phyloP scores from a whole-genome alignment of 75 land plant genomes.

The Pinus albicaulis region DNA sequence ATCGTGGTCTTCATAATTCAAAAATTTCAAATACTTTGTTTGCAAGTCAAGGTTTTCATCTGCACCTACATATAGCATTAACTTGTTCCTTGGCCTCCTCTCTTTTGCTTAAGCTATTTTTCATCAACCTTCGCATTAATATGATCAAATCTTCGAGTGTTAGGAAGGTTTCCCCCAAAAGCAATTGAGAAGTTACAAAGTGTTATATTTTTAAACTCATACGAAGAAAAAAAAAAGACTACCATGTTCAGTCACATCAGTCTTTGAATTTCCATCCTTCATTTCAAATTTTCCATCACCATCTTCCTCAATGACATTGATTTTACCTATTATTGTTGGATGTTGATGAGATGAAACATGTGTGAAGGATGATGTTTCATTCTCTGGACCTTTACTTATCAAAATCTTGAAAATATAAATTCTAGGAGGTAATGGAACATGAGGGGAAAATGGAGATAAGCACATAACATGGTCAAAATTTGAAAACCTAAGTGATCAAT shows the following conservation, averaged over 20 bases:
- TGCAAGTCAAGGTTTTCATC: conserved; percentile 50
- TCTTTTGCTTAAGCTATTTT: conserved; percentile 11
- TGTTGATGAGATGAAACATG: conserved; percentile 14
- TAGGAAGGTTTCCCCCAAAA: conserved; percentile 20
- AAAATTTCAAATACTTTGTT: conserved; percentile 65
- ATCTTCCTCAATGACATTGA: conserved; percentile 29
- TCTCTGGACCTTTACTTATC: conserved; percentile 16
- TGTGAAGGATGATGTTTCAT: conserved; percentile 16
- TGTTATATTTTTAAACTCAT: conserved; percentile 41
- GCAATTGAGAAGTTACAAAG: conserved; percentile 19
- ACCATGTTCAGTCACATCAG: conserved; percentile 58
- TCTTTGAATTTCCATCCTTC: conserved; percentile 32
- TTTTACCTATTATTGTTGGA: not conserved
- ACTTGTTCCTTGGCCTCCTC: not conserved
- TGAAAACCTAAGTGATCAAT: too few species aligned
- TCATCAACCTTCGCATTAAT: conserved; percentile 18
- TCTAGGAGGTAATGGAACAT: conserved; percentile 67
- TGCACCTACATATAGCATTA: not conserved
- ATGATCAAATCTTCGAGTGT: conserved; percentile 23
- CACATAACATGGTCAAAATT: conserved; percentile 54
- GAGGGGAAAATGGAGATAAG: conserved; percentile 83
- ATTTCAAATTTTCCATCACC: conserved; percentile 40
- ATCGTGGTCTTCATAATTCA: conserved; percentile 54
- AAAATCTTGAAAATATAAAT: conserved; percentile 52
- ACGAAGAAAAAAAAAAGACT: conserved; percentile 62